These are phyloP conservation scores for Vanderwaltozyma yarrowii DNA, from an alignment of 805 yeast species.

Conservation along the genomic window DNA sequence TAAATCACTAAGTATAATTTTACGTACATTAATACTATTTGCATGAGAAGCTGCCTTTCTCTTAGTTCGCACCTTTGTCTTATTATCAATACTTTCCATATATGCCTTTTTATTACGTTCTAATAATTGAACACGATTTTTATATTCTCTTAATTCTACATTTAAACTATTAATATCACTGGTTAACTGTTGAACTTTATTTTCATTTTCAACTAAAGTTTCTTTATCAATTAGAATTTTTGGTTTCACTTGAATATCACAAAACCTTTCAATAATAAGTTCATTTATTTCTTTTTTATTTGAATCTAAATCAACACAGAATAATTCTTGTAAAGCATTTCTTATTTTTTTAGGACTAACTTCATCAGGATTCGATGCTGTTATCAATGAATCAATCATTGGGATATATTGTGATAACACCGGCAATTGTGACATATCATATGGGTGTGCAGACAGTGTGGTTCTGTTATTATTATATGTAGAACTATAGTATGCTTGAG, in stretches of 20 bases:
- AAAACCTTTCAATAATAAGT: constrained; percentile 50
- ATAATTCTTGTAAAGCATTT: constrained; percentile 60
- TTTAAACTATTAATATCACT: constrained; percentile 4
- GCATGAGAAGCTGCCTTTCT: constrained; percentile 5
- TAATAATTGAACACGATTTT: too few species aligned
- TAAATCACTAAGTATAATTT: constrained; percentile 41
- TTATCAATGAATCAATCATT: constrained; percentile 62
- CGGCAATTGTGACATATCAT: background rate
- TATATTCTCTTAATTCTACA: background rate
- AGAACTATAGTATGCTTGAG: too few species aligned
- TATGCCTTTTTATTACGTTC: constrained; percentile 7
- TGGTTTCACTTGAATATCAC: constrained; percentile 31
- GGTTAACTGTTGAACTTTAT: constrained; percentile 14
- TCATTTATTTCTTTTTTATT: constrained; percentile 47
- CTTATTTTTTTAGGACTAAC: constrained; percentile 64
- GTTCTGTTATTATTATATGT: too few species aligned
- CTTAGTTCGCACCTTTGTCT: background rate
- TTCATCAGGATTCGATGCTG: constrained; percentile 57
- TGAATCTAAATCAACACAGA: constrained; percentile 43
- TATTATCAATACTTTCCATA: background rate
- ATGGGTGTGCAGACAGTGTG: too few species aligned
- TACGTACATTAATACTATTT: constrained; percentile 29
- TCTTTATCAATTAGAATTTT: constrained; percentile 20
- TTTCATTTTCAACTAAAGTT: constrained; percentile 35
- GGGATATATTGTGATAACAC: constrained; percentile 36